A percentile compares a stretch with the other conserved stretches of the same genome.
These are phyloP conservation scores for Geosmithia flava DNA, from an alignment of 2,329 filamentous ascomycete genomes.

Conservation along the genomic window DNA sequence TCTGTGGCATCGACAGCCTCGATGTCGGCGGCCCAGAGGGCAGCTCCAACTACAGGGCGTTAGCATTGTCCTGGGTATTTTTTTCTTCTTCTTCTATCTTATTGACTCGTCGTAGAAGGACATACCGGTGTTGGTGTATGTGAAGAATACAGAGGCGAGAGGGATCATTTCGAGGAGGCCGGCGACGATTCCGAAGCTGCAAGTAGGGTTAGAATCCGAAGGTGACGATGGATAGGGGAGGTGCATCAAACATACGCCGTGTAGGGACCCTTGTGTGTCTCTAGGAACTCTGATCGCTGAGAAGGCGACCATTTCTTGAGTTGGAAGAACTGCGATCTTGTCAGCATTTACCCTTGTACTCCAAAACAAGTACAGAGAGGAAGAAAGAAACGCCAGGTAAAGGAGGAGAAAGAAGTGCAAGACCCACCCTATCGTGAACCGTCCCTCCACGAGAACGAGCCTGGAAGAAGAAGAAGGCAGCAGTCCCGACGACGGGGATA, in stretches of 20 bases:
- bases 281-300: slow-evolving; percentile 56
- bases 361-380: slow-evolving; percentile 4
- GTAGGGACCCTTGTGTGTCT: slow-evolving; percentile 62
- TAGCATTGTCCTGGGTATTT: neutral
- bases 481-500: slow-evolving; percentile 77
- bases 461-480: slow-evolving; percentile 68
- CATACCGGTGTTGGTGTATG: slow-evolving; percentile 73
- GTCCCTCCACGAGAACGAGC: slow-evolving; percentile 26
- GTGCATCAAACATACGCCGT: slow-evolving; percentile 50
- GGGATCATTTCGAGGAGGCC: slow-evolving; percentile 79
- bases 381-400: neutral
- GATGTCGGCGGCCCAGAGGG: slow-evolving; percentile 86
- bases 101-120: neutral
- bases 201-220: neutral
- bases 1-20: slow-evolving; percentile 37
- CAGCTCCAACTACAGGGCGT: slow-evolving; percentile 60
- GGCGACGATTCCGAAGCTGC: slow-evolving; percentile 61
- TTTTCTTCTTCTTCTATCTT: too few species aligned
- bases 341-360: neutral
- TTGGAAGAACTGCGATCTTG: slow-evolving; percentile 61
- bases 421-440: slow-evolving; percentile 3
- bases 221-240: neutral
- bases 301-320: slow-evolving; percentile 67
- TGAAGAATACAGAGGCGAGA: slow-evolving; percentile 68
- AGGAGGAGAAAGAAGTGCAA: neutral